These are phyloP conservation scores for Lophium mytilinum DNA, from an alignment of 495 filamentous ascomycete genomes.

Conservation along the genomic window DNA sequence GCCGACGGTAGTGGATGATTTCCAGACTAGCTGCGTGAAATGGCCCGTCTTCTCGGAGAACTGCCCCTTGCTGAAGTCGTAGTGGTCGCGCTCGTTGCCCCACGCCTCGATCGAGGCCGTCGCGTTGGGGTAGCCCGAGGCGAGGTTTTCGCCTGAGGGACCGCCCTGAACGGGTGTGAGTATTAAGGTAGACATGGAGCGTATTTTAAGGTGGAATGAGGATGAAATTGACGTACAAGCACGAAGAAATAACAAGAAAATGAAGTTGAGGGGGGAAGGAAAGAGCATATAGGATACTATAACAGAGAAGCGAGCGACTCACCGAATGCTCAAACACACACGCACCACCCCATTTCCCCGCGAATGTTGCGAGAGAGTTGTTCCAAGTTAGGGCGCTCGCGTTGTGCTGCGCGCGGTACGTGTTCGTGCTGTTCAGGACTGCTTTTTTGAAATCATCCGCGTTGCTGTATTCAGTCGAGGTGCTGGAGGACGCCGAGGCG, in stretches of 20 bases:
- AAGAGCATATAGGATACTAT: too few relatives aligned
- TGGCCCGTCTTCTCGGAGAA: conserved; percentile 67
- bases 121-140: conserved; percentile 55
- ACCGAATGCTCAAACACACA: conserved; percentile 60
- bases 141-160: conserved; percentile 72
- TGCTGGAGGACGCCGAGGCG: neutral
- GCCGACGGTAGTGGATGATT: conserved; percentile 57
- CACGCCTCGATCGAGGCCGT: conserved; percentile 55
- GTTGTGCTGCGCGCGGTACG: conserved; percentile 57
- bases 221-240: too few relatives aligned
- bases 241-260: neutral
- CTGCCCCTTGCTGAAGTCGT: conserved; percentile 47
- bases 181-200: neutral
- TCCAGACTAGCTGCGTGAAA: conserved; percentile 82
- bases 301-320: conserved; percentile 25
- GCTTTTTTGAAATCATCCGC: conserved; percentile 44
- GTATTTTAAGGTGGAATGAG: too few relatives aligned
- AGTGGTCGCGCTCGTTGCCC: conserved; percentile 54
- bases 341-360: conserved; percentile 40
- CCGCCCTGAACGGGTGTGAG: conserved; percentile 42
- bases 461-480: conserved; percentile 41
- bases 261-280: neutral
- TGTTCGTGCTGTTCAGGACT: conserved; percentile 59
- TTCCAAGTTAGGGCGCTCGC: conserved; percentile 60
- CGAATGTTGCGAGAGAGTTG: conserved; percentile 48